Evolutionary conservation across 2,329 filamentous ascomycete genomes (phyloP).

Genomic region (Fusarium brevicatenulatum): DNA sequence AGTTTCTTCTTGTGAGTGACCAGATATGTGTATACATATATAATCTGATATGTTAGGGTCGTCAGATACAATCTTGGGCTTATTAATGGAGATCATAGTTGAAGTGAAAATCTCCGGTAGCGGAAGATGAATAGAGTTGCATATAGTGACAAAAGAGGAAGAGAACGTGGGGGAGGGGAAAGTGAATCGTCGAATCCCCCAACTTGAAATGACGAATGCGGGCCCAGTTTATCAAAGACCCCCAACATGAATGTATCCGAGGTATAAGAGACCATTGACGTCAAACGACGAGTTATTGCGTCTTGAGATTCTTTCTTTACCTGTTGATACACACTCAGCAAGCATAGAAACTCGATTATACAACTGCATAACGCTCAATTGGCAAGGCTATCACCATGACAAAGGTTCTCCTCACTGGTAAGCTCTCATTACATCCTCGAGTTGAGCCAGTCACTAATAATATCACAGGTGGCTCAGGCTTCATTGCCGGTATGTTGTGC

Average conservation of each 20-base stretch:
- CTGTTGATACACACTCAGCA: not conserved
- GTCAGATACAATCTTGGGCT: not conserved
- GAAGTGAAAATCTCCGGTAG: slow-evolving; percentile 6
- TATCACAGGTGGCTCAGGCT: slow-evolving; percentile 48
- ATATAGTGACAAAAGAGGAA: slow-evolving; percentile 12
- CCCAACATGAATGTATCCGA: not conserved
- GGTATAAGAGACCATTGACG: slow-evolving; percentile 19
- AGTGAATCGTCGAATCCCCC: slow-evolving; percentile 24
- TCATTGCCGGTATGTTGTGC: slow-evolving; percentile 48
- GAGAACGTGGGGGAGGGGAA: slow-evolving; percentile 25
- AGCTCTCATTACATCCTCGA: not conserved
- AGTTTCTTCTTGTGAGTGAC: not conserved
- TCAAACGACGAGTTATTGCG: not conserved
- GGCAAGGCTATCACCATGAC: slow-evolving; percentile 36
- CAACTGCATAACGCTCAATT: not conserved
- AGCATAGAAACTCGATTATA: not conserved
- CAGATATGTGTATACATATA: not conserved
- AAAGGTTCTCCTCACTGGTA: slow-evolving; percentile 49
- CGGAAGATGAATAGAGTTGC: slow-evolving; percentile 1
- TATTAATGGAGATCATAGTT: not conserved
- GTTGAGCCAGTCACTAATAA: slow-evolving; percentile 13
- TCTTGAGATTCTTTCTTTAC: not conserved
- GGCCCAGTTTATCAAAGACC: slow-evolving; percentile 27
- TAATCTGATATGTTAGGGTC: not conserved
- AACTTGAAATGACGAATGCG: slow-evolving; percentile 41